Evolutionary conservation across 2,329 filamentous ascomycete genomes (phyloP), one percentile per base, ranked within the genome.

Genomic region (Fusarium setosum): DNA sequence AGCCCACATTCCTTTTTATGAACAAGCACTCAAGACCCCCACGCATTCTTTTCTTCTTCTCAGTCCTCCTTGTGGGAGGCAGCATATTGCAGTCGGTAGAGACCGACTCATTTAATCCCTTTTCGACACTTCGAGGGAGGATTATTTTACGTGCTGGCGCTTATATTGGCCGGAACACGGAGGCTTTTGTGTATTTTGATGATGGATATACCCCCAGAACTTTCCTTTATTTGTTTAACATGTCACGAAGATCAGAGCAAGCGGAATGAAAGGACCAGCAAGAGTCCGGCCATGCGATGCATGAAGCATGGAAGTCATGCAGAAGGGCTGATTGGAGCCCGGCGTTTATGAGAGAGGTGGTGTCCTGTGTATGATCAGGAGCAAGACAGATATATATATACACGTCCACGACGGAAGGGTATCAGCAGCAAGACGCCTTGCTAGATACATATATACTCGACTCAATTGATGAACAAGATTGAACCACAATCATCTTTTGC

Each of bases 161-260:
- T 42, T 50, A 32, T 26, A 34, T 58, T 44, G 47, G 65, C 55
- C 49, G 41, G 52, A 58, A 68, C 59, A 51, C 59, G 52, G 57
- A 56, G 62, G 59, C 59, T 59, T 69, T 71, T 66, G 62, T 60
- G 54, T 48, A 57, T 60, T 65, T 68, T 61, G 53, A 75, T 65
- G 73, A 75, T 65, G 73, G 73, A 75, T 75, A 75, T 75, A 75
- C 73, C 73, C 26, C 72, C 62, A 57, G 62, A 55, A 50, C 56
- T 64, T 66, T 67, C 68, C 53, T 61, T 71, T 61, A 61, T 54
- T 55, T 57, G 61, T 52, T 47, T 52, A 51, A 47, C 37, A 58
- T 68, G 47, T 63, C 52, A 63, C 60, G 48, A 70, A 56, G 56
- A 62, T 24, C 26, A 56, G 29, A 65, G 60, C 50, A 63, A 68